A percentile compares a stretch with the other conserved stretches of the same genome.
phyloP scores from a whole-genome alignment of 805 yeast species.

The Candida awuae region DNA sequence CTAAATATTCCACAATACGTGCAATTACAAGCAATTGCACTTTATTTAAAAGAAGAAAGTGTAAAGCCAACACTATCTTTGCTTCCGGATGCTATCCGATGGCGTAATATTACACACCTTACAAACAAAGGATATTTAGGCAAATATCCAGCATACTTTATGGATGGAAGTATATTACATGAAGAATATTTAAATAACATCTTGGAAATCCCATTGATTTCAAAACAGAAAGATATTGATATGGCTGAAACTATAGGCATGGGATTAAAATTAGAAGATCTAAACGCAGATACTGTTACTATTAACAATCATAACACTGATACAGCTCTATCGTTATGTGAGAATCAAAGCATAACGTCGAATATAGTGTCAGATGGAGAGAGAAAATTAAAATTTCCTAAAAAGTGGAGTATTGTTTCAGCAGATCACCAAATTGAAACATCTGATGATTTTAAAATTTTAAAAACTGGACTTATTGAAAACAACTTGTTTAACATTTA shows the following conservation, averaged over 20 bases:
- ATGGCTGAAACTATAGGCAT: neutral
- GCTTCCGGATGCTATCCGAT: conserved; percentile 5
- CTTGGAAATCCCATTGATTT: neutral
- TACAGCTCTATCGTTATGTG: conserved; percentile 4
- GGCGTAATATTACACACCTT: conserved; percentile 6
- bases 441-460: neutral
- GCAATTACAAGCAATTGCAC: conserved; percentile 4
- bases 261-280: neutral
- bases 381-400: too few relatives aligned
- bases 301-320: too few relatives aligned
- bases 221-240: neutral
- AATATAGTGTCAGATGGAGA: too few relatives aligned
- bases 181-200: conserved; percentile 6
- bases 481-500: conserved; percentile 6
- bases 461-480: conserved; percentile 3
- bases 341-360: too few relatives aligned
- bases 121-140: conserved; percentile 8
- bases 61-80: neutral
- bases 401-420: neutral
- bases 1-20: conserved; percentile 6
- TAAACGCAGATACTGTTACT: too few relatives aligned
- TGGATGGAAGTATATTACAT: neutral
- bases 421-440: neutral
- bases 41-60: conserved; percentile 3
- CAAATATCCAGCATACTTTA: conserved; percentile 7